Percentiles rank a stretch among this genome's conserved stretches.
phyloP scores from a whole-genome alignment of 768 basidiomycete genomes.

The Suillus lakei region DNA sequence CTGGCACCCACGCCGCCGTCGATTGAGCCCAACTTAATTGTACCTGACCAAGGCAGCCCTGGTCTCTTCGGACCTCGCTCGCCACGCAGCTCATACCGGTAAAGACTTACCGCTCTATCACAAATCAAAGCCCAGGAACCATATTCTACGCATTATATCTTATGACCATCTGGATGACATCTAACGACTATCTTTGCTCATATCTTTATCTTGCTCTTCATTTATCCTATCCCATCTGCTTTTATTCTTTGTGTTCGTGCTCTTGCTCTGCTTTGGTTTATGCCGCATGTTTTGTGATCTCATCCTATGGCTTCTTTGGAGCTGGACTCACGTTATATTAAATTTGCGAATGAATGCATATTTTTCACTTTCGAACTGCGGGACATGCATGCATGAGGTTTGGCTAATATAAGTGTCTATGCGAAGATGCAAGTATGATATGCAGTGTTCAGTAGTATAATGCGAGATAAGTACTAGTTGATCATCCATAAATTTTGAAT shows the following conservation, averaged over 20 bases:
- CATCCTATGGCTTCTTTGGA: not conserved
- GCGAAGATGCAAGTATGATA: not conserved
- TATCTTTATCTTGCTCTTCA: conserved; percentile 33
- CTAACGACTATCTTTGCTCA: conserved; percentile 21
- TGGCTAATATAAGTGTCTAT: not conserved
- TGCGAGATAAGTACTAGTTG: not conserved
- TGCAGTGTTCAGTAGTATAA: not conserved
- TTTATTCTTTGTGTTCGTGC: conserved; percentile 3
- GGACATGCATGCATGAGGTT: not conserved
- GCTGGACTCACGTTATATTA: conserved; percentile 1
- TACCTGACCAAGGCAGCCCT: conserved; percentile 60
- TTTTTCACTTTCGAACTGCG: not conserved
- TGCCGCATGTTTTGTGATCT: not conserved
- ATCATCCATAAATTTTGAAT: too few relatives aligned
- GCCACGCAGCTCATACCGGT: conserved; percentile 48
- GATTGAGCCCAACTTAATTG: conserved; percentile 60
- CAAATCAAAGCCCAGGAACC: not conserved
- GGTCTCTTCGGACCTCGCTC: conserved; percentile 83
- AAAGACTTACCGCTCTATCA: not conserved
- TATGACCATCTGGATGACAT: conserved; percentile 13
- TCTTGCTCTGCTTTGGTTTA: not conserved
- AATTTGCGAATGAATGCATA: not conserved
- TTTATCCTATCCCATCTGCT: not conserved
- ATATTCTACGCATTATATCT: not conserved
- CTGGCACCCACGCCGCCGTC: conserved; percentile 65